A percentile compares a stretch with the other conserved stretches of the same genome.
phyloP scores from a whole-genome alignment of 1,284 basidiomycete genomes.

The Ceratobasidium sp. region DNA sequence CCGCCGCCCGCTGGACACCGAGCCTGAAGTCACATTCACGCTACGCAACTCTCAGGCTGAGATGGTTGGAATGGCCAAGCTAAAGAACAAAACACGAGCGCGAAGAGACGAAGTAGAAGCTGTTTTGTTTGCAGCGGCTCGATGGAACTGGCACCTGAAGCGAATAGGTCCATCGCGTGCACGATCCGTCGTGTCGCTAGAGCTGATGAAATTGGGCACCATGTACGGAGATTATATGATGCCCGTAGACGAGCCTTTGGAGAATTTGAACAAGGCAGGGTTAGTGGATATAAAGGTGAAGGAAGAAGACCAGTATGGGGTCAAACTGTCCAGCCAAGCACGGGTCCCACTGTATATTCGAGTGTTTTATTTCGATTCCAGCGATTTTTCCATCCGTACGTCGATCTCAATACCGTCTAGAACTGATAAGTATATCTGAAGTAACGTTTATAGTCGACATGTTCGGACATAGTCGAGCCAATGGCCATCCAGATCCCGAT shows the following conservation, averaged over 20 bases:
- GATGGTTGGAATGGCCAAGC: background rate
- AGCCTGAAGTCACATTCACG: slow-evolving; percentile 2
- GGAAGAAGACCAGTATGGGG: slow-evolving; percentile 58
- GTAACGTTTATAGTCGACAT: background rate
- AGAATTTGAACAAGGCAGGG: slow-evolving; percentile 59
- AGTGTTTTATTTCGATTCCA: slow-evolving; percentile 64
- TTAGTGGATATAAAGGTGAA: slow-evolving; percentile 59
- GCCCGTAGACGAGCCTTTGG: slow-evolving; percentile 53
- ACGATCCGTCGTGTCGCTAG: slow-evolving; percentile 4
- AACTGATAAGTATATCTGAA: no score
- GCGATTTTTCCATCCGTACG: slow-evolving; percentile 61
- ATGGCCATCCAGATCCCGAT: slow-evolving; percentile 21
- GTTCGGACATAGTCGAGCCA: slow-evolving; percentile 6
- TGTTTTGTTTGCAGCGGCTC: slow-evolving; percentile 36
- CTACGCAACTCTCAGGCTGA: background rate
- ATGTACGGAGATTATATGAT: slow-evolving; percentile 45
- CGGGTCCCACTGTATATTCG: slow-evolving; percentile 64
- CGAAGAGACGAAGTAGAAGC: slow-evolving; percentile 22
- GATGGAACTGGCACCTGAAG: slow-evolving; percentile 58
- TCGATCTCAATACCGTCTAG: background rate
- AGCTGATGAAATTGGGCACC: slow-evolving; percentile 46
- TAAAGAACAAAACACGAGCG: slow-evolving; percentile 20
- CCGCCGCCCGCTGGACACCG: background rate
- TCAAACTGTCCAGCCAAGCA: slow-evolving; percentile 61
- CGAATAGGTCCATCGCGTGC: slow-evolving; percentile 58